phyloP scores from a whole-genome alignment of 1,139 yeast genomes.

The Sugiyamaella grinbergsii region DNA sequence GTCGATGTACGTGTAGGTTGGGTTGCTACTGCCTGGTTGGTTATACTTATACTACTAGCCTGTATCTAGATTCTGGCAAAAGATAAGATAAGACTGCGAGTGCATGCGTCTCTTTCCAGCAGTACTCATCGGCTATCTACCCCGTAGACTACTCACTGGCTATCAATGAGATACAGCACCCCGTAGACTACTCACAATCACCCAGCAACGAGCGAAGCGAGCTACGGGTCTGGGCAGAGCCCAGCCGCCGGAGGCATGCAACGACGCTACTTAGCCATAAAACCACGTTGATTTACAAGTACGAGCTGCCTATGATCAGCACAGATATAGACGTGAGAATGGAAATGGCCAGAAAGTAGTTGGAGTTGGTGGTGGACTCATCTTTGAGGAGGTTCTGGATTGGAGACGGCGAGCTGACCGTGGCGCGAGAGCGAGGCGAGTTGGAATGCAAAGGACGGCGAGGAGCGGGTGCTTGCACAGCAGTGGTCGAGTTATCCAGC shows the following conservation, averaged over 20 bases:
- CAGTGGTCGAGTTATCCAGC: background rate
- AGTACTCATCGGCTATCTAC: background rate
- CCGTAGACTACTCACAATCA: background rate
- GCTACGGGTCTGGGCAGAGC: constrained; percentile 8
- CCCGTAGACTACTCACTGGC: too few relatives aligned
- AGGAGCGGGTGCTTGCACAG: background rate
- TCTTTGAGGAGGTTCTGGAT: constrained; percentile 1
- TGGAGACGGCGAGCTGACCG: background rate
- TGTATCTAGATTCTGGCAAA: too few relatives aligned
- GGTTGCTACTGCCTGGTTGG: too few relatives aligned
- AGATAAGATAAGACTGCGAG: background rate
- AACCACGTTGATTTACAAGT: background rate
- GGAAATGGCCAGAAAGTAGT: constrained; percentile 6
- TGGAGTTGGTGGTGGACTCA: constrained; percentile 3
- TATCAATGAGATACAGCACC: background rate
- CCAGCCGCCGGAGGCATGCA: constrained; percentile 7
- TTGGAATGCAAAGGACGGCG: background rate
- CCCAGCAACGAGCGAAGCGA: constrained; percentile 4
- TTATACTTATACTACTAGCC: too few relatives aligned
- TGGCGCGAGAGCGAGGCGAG: background rate
- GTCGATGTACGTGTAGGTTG: too few relatives aligned
- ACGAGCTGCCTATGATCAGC: constrained; percentile 5
- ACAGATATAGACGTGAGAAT: background rate
- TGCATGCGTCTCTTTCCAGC: too few relatives aligned
- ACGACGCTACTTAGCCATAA: background rate